A percentile compares a stretch with the other conserved stretches of the same genome.
Conservation (phyloP, 2,329 filamentous ascomycete genomes). For the Trichophaea hybrida region DNA sequence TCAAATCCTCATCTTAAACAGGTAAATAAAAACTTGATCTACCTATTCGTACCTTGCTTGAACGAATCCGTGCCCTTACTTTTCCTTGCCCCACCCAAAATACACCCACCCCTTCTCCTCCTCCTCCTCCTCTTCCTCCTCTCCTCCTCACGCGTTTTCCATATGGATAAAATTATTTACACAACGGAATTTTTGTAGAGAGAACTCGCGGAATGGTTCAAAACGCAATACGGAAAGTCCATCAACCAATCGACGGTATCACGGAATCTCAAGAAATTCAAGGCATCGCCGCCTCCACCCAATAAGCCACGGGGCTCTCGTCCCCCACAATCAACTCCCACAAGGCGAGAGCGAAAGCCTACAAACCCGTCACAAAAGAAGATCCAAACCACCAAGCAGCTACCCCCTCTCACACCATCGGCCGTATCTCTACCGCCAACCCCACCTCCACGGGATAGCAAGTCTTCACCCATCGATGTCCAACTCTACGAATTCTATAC, state of each 20-base stretch:
- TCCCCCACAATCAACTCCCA: background rate
- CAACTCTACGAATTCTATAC: background rate
- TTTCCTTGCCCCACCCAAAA: background rate
- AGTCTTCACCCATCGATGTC: background rate
- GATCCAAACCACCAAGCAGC: conserved; percentile 3
- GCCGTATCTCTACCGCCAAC: conserved; percentile 7
- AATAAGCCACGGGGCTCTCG: conserved; percentile 1
- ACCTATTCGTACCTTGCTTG: background rate
- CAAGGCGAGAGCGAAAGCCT: background rate
- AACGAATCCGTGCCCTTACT: background rate
- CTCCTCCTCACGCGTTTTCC: too few species aligned
- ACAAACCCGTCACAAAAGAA: background rate
- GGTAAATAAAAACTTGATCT: conserved; percentile 7
- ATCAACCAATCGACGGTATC: conserved; percentile 23
- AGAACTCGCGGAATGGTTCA: conserved; percentile 23
- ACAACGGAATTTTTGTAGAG: conserved; percentile 7
- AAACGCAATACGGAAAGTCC: conserved; percentile 16
- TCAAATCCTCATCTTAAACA: conserved; percentile 22
- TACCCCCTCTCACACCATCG: background rate
- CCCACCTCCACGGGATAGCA: background rate
- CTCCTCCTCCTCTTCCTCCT: background rate
- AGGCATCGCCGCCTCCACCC: conserved; percentile 8
- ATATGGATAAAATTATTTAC: background rate
- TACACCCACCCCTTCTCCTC: background rate
- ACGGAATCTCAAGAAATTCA: conserved; percentile 22